A percentile compares a stretch with the other conserved stretches of the same genome.
phyloP scores from a whole-genome alignment of 176 grass and related monocot genomes.

The Bothriochloa decipiens region DNA sequence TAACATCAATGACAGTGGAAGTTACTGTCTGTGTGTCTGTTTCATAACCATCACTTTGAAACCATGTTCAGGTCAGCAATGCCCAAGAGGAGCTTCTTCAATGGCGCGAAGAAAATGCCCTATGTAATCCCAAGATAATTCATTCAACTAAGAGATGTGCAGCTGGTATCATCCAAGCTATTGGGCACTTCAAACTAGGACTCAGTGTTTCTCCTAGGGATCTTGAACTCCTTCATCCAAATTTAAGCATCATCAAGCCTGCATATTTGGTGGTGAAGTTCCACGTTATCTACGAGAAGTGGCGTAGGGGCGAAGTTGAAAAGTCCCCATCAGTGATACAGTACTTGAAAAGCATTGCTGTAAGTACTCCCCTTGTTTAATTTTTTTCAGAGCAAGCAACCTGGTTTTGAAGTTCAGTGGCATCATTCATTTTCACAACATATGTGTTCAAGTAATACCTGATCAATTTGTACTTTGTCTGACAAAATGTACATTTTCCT shows the following conservation, averaged over 20 bases:
- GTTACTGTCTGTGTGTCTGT: not conserved
- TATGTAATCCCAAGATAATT: constrained; percentile 59
- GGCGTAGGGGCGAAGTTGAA: constrained; percentile 50
- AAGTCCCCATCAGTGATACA: constrained; percentile 52
- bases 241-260: constrained; percentile 50
- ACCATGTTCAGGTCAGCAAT: constrained; percentile 75
- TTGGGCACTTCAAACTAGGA: constrained; percentile 75
- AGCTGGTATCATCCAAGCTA: constrained; percentile 77
- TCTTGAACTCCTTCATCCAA: constrained; percentile 50
- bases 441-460: not conserved
- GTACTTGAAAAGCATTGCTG: constrained; percentile 56
- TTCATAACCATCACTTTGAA: constrained; percentile 24
- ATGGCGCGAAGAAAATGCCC: constrained; percentile 75
- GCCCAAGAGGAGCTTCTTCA: constrained; percentile 83
- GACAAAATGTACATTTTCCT: not conserved
- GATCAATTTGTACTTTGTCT: constrained; percentile 4
- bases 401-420: constrained; percentile 18
- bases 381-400: not conserved
- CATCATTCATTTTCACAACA: not conserved
- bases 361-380: constrained; percentile 47
- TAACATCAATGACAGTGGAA: not conserved
- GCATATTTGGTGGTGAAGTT: constrained; percentile 58
- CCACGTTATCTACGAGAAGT: constrained; percentile 72
- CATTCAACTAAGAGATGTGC: constrained; percentile 80
- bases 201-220: constrained; percentile 71